Percentiles rank a stretch among this genome's conserved stretches.
Evolutionary conservation across 1,284 basidiomycete species (phyloP).

Genomic region (Neonothopanus nambi): DNA sequence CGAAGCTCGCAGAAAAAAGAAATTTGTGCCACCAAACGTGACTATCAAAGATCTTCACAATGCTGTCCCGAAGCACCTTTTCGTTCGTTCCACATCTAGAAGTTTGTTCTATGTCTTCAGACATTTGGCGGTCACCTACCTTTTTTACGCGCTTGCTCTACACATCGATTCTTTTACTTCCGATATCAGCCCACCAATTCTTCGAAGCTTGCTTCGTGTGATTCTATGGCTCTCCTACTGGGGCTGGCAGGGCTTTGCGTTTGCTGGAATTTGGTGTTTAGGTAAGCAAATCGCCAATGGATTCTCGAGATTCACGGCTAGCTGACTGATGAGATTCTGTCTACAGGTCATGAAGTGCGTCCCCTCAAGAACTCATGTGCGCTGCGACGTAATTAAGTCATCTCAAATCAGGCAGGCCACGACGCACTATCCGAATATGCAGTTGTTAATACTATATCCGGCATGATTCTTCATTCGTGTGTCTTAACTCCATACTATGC

Average conservation of each 20-base stretch:
- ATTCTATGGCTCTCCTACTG: conserved; percentile 61
- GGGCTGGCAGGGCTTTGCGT: conserved; percentile 63
- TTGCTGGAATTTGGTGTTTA: conserved; percentile 55
- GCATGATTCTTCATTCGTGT: conserved; percentile 49
- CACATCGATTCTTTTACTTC: conserved; percentile 52
- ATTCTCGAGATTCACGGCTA: not conserved
- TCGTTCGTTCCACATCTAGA: conserved; percentile 63
- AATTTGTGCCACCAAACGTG: conserved; percentile 29
- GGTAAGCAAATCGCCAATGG: conserved; percentile 24
- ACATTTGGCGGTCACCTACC: conserved; percentile 55
- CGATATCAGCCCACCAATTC: conserved; percentile 25
- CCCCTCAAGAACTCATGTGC: not conserved
- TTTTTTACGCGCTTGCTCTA: conserved; percentile 59
- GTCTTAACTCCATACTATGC: conserved; percentile 58
- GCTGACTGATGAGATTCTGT: not conserved
- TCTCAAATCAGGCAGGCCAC: conserved; percentile 45
- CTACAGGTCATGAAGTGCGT: conserved; percentile 12
- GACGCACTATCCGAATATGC: conserved; percentile 41
- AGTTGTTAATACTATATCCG: conserved; percentile 42
- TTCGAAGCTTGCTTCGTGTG: conserved; percentile 27
- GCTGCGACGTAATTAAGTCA: conserved; percentile 24
- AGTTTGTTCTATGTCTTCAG: conserved; percentile 60
- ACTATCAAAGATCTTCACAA: conserved; percentile 47
- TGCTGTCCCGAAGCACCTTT: conserved; percentile 63
- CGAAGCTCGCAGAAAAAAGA: conserved; percentile 37